Base-by-base conservation (phyloP, 352 stramenopile genomes). In the Vaucheria bursata region DNA sequence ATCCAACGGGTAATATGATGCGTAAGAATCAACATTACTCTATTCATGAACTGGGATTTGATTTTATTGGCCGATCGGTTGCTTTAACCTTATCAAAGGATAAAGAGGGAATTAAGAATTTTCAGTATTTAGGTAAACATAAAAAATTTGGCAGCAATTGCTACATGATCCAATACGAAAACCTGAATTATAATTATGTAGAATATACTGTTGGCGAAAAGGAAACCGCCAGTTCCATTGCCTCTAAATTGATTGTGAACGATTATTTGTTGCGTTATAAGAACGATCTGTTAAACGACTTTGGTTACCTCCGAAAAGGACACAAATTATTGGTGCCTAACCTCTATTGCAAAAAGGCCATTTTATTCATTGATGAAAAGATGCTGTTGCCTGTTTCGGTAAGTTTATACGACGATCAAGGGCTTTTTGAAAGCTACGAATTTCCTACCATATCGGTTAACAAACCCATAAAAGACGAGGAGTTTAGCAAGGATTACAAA, bases 311-410 rank as follows among this genome's bases (percentile, higher is more conserved):
- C 18, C 18, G 45, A 59, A 59, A 59, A 59, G 45, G 45, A 59
- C 18, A 59, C 12, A 59, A 18, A 18, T 59, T 59, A 59, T 18
- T 18, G 25, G 45, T 59, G 25, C 45, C 45, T 18, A 59, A 18
- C 25, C 45, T 59, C 25, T 59, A 59, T 59, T 59, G 45, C 45
- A 59, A 59, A 59, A 59, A 59, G 25, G 45, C 45, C 45, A 25
- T 59, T 59, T 59, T 59, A 59, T 59, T 59, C 25, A 59, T 59
- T 59, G 45, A 59, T 59, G 45, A 59, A 59, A 59, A 59, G 25
- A 18, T 59, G 25, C 18, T 59, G 45, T 25, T 59, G 18, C 45
- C 45, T 18, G 45, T 59, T 59, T 59, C 45, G 18, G 25, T 59
- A 18, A 59, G 45, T 25, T 25, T 59, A 18, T 59, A 59, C 25